Base-by-base conservation (phyloP, 305 asterid genomes). In the Fraxinus sp. region DNA sequence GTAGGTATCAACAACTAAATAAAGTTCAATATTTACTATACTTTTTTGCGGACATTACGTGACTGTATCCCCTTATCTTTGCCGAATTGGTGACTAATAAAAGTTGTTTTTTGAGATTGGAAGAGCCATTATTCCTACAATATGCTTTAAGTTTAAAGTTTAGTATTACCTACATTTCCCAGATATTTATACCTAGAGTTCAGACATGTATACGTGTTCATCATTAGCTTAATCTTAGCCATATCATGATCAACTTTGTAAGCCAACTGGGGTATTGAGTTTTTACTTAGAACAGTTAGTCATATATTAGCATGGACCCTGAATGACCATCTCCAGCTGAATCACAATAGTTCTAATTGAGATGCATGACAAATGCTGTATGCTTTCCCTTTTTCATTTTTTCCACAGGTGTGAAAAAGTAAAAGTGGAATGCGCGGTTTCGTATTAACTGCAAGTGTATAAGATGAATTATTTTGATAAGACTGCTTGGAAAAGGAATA, bases 1-100 rank as follows among this genome's bases (percentile, higher is more conserved):
- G 85, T 89, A 81, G 46, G 77, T 75, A 73, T 78, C 76, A 76
- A 10, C 13, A 44, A 20, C 76, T 62, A 22, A 10, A 70, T 35
- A 59, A 39, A 32, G 46, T 77, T 55, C 20, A 78, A 52, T 39
- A 10, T 11, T 66, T 44, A 79, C n/a, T 44, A 0, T 10, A 41
- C 74, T 46, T 44, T 76, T 80, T 64, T 66, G 32, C 8, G 3
- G 32, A 68, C 20, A 55, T n/a, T 55, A 18, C 26, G 26, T 55
- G 26, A 55, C 66, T 55, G 14, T 55, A n/a, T 18, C 64, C 64
- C 22, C 64, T 16, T 55, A 16, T 55, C 66, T 55, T 55, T n/a
- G 26, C 66, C 18, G 26, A n/a, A 55, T 55, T 55, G 66, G 4
- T 55, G 66, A n/a, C 66, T 55, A 9, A 18, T 55, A n/a, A 55